Evolutionary conservation across 106 monocot genomes (phyloP), one percentile per base, ranked within the genome.

Genomic region (Cymbidium sinense): DNA sequence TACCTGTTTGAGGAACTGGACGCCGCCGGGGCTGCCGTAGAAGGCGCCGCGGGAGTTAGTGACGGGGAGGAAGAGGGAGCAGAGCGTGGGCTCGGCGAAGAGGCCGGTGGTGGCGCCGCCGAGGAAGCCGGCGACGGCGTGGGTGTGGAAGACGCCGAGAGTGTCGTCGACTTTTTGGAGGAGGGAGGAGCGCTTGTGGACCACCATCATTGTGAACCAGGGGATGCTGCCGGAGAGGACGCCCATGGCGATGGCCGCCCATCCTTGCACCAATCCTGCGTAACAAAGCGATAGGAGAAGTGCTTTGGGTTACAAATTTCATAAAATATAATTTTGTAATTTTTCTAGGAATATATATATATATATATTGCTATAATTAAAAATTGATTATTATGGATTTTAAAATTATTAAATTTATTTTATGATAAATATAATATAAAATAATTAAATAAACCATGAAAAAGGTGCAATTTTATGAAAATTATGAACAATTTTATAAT

Each of bases 201-300:
- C 77, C 9, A 85, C 73, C 85, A 85, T 85, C 85, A 85, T 85
- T 0, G 85, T 81, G 85, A 50, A 85, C 85, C 85, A 85, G 4
- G 85, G 85, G 52, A 85, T 55, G 85, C 85, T 85, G 37, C 81
- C 81, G 34, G 85, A 85, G 72, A 78, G 74, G 2, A 85, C 73
- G 15, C 85, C 85, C 85, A 85, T 85, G 18, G 78, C 77, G 28
- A 85, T 85, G 2, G 81, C 76, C 51, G 75, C 81, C 81, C 81
- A 81, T n/a, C 81, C 81, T 75, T 81, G 81, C 50, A 81, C 77
- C 34, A 69, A 44, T 61, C 81, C 85, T 81, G 54, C 52, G 27
- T 43, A 35, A 15, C 1, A 15, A 12, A 47, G 5, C 3, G 5
- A 39, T 3, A 39, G 37, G 37, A 39, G 37, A 39, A 39, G 37